Evolutionary conservation across 2,329 filamentous ascomycete genomes (phyloP).

Genomic region (Cercospora zeina): DNA sequence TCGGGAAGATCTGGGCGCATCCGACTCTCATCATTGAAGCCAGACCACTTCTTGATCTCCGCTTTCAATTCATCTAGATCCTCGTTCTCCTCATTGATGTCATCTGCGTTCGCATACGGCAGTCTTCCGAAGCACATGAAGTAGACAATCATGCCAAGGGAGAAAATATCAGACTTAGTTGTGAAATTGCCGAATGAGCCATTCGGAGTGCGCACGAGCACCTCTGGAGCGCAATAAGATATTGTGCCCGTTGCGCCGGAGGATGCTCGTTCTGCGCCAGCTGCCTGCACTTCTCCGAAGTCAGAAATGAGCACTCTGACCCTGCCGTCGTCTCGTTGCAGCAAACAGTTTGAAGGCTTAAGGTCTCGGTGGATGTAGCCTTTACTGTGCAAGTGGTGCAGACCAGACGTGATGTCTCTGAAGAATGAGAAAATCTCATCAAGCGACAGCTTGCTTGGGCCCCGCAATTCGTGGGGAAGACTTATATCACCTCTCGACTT

Average conservation of each 20-base stretch:
- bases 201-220: constrained; percentile 63
- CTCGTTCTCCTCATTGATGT: constrained; percentile 85
- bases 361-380: constrained; percentile 96
- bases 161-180: constrained; percentile 97
- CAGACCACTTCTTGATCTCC: constrained; percentile 84
- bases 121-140: constrained; percentile 94
- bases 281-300: constrained; percentile 92
- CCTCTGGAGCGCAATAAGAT: constrained; percentile 92
- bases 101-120: constrained; percentile 81
- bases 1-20: constrained; percentile 80
- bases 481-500: constrained; percentile 77
- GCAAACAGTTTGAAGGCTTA: constrained; percentile 91
- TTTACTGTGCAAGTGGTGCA: constrained; percentile 84
- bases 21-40: constrained; percentile 63
- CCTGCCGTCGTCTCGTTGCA: constrained; percentile 69
- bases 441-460: constrained; percentile 64
- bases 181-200: constrained; percentile 90
- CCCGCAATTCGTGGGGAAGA: constrained; percentile 54
- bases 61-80: constrained; percentile 80
- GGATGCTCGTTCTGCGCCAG: constrained; percentile 77
- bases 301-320: constrained; percentile 88
- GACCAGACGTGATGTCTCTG: constrained; percentile 86
- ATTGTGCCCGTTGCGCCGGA: constrained; percentile 95
- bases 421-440: constrained; percentile 98
- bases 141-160: constrained; percentile 95